Evolutionary conservation across 495 filamentous ascomycete species (phyloP), one percentile per base, ranked within the genome.

Genomic region (Trichoderma parareesei): DNA sequence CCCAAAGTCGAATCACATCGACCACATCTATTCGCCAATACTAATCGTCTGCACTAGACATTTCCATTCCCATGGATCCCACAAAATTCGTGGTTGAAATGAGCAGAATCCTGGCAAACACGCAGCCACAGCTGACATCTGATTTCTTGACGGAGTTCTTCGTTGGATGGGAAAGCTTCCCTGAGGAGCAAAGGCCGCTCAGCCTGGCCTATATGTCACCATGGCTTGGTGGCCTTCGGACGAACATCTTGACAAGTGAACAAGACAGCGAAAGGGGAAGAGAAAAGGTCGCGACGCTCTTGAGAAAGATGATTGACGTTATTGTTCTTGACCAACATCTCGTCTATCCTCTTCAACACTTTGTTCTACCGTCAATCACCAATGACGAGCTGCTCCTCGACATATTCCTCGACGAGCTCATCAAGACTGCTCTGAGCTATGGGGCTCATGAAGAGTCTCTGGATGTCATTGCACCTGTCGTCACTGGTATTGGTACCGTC

Each of bases 61-160:
- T 85, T 6, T 78, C 77, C 42, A 76, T 88, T 66, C 86, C 86
- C 35, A 71, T 81, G 48, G 84, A 87, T 65, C 78, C 84, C 18
- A 85, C 84, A n/a, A 75, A 77, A 42, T 85, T 88, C 66, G 84
- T 88, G 66, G 75, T 86, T 64, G 82, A 84, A 61, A 82, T 87
- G 43, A 87, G 84, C 72, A 79, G 82, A 71, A 78, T 83, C 59
- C 73, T 88, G 53, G 86, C 86, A 35, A 72, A 73, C 61, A 79
- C 84, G 37, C 84, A 88, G 67, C 84, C 86, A 43, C 84, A 85
- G 69, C 76, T 88, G n/a, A 88, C 86, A 1, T 78, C 78, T 42
- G 86, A 88, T 69, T 88, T 88, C 65, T 67, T 88, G 38, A 86
- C 84, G 38, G 86, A 88, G 71, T 88, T 88, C 67, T 88, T 88